Base-by-base conservation (phyloP, 495 filamentous ascomycete genomes). In the Aspergillus affinis region DNA sequence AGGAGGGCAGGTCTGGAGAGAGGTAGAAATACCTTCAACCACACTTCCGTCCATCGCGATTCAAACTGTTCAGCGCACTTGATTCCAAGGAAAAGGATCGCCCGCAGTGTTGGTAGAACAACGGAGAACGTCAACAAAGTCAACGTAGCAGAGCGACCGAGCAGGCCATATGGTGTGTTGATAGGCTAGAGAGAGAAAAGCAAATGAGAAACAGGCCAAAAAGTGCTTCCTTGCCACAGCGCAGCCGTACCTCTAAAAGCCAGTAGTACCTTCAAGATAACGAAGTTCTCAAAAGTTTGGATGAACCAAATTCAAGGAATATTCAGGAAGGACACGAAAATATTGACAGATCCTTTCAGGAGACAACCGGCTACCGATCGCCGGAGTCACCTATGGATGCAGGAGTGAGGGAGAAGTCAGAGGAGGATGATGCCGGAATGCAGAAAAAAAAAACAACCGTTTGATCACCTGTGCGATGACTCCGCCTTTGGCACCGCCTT, bases 11-110 rank as follows among this genome's bases (percentile, higher is more conserved):
- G 61, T 58, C 58, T 68, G 56, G 51, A 65, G 65, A 66, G 69
- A 76, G 70, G 73, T 70, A 72, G 71, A 69, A 69, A 65, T 77
- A 76, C 75, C 75, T 77, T 76, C 73, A 62, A 54, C 66, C 65
- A 60, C 59, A 59, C 56, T 67, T 61, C 59, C 64, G 59, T 69
- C 67, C 71, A 75, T 73, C 70, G 61, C 23, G 50, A 52, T 52
- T 20, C 7, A 49, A 49, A 49, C 36, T 10, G 36, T 15, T 41
- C 36, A 10, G n/a, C n/a, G n/a, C n/a, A n/a, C n/a, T n/a, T n/a
- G n/a, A n/a, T 36, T 36, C 32, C 32, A 36, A 36, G 32, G n/a
- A n/a, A 32, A 41, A 41, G 10, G 36, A 41, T 10, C 13, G 36
- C 36, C 36, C 8, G 13, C 36, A 41, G 36, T 41, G 6, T 41